phyloP scores from a whole-genome alignment of 108 stramenopile genomes.

The Thalassiosira profunda region DNA sequence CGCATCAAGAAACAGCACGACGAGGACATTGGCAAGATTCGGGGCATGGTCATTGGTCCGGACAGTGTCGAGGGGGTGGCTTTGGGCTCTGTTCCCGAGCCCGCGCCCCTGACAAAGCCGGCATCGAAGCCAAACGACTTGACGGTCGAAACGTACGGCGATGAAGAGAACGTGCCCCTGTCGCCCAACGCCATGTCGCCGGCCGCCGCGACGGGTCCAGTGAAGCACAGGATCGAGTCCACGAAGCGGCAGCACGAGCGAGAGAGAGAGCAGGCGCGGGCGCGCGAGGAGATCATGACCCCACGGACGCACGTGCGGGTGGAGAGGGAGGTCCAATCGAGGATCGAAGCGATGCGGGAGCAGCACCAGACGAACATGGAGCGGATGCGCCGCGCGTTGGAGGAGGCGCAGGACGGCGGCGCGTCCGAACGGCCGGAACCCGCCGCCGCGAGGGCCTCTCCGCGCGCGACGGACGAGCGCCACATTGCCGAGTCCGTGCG shows the following conservation, averaged over 20 bases:
- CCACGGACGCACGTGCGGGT: background rate
- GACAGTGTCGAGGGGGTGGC: background rate
- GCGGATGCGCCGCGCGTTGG: slow-evolving; percentile 3
- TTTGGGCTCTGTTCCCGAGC: background rate
- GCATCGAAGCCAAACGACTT: no score
- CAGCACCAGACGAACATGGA: slow-evolving; percentile 27
- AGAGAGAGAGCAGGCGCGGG: background rate
- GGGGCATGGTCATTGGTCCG: background rate
- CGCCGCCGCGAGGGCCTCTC: background rate
- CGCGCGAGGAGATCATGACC: background rate
- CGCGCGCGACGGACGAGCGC: background rate
- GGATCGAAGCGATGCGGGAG: slow-evolving; percentile 37
- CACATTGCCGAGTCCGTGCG: slow-evolving; percentile 25
- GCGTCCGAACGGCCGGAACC: background rate
- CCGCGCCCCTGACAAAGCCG: no score
- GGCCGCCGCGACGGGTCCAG: background rate
- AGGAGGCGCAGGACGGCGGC: background rate
- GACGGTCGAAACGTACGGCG: no score
- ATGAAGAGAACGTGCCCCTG: no score
- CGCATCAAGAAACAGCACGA: slow-evolving; percentile 26
- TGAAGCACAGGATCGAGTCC: background rate
- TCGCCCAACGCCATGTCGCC: no score
- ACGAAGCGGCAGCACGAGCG: slow-evolving; percentile 16
- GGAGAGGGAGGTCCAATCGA: slow-evolving; percentile 11
- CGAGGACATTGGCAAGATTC: slow-evolving; percentile 24